Base-by-base conservation (phyloP, 164 flowering plant species). In the Nymphaea colorata region DNA sequence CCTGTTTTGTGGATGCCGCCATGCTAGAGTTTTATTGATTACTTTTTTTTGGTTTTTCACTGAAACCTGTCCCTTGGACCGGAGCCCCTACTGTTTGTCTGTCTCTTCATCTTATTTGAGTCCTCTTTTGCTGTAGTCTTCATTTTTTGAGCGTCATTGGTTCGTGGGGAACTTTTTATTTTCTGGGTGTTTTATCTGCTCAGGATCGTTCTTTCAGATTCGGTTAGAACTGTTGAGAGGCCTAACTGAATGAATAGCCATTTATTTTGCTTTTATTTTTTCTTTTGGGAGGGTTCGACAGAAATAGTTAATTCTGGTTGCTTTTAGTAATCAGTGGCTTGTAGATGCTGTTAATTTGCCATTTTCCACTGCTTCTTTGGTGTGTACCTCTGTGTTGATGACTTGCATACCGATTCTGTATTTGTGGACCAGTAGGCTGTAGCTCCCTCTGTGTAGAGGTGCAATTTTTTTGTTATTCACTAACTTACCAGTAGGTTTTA, bases 361-460 rank as follows among this genome's bases (percentile, higher is more conserved):
- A 8, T 51, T 51, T 15, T 51, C 57, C 3, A 15, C 14, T 7
- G 14, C 14, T 51, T 51, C 57, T 5, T 51, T 51, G 14, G 57
- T 25, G 36, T 25, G 36, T 25, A 25, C 36, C 57, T 51, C 8
- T 51, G 8, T 8, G 57, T 51, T 51, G 57, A 51, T 51, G 8
- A 8, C 8, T 51, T 51, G 8, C 12, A 51, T 51, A 51, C 14
- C 8, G 14, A 51, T 43, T 70, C 82, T 84, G 90, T 66, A 86
- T 86, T 62, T 81, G 79, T 53, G 87, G 84, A 67, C 84, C 87
- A 11, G 69, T 86, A 86, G 90, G 64, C 87, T 86, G 15, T 87
- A 86, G 65, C 86, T 84, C 76, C 90, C 84, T 76, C 85, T 25
- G 36, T 25, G 36, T 86, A 62, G 90, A 86, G 90, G 87, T 82